Conservation (phyloP, 192 early-diverging fungal species). For the Nowakowskiella sp. region DNA sequence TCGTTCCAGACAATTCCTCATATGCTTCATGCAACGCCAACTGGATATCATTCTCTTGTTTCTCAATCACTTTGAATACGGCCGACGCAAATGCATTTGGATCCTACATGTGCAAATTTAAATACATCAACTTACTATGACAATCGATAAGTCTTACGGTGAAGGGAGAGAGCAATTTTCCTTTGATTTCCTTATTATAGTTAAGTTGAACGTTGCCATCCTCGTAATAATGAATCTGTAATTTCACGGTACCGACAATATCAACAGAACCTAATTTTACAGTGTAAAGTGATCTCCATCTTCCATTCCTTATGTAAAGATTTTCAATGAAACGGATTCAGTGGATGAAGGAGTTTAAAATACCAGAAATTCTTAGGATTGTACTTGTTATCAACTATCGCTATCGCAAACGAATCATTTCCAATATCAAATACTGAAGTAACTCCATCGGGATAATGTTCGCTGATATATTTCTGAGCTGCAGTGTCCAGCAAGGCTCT, state of each 20-base stretch:
- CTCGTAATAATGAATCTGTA: constrained; percentile 96
- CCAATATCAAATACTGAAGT: constrained; percentile 55
- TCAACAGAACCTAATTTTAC: constrained; percentile 46
- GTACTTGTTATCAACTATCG: constrained; percentile 85
- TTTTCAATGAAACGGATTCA: background rate
- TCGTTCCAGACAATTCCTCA: constrained; percentile 68
- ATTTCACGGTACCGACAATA: constrained; percentile 64
- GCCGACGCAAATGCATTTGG: constrained; percentile 32
- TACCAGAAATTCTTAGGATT: constrained; percentile 91
- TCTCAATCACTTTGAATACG: constrained; percentile 59
- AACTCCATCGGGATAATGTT: constrained; percentile 75
- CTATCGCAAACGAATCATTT: constrained; percentile 40
- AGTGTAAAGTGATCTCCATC: constrained; percentile 83
- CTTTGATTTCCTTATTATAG: constrained; percentile 59
- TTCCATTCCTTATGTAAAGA: constrained; percentile 65
- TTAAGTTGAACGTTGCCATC: constrained; percentile 98
- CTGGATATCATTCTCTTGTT: constrained; percentile 78
- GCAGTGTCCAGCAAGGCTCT: constrained; percentile 57
- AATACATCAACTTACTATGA: background rate
- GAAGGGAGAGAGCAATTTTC: constrained; percentile 11
- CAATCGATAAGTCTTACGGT: background rate
- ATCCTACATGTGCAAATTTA: constrained; percentile 23
- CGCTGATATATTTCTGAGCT: constrained; percentile 52
- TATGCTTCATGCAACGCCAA: constrained; percentile 73
- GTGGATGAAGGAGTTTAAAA: background rate